Evolutionary conservation across 306 rosid genomes (phyloP), one percentile per base, ranked within the genome.

Genomic region (Rosa lucieae): DNA sequence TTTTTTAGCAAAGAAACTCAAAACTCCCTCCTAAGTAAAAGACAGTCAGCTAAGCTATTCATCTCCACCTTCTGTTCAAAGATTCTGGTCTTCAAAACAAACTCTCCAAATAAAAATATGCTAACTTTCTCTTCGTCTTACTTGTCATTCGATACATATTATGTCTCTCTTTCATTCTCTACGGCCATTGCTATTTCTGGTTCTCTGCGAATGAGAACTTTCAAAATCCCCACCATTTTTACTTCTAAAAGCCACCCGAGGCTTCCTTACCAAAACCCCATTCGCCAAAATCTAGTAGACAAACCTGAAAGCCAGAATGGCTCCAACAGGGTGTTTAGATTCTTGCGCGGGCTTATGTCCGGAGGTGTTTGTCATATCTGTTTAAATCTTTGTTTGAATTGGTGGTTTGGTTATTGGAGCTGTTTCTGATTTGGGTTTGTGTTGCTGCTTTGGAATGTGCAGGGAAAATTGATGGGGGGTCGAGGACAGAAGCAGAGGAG

Each of bases 391-490:
- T 18, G 21, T 43, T 3, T 37, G 66, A 3, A 56, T 79, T 82
- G 14, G 15, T 9, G 75, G 52, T 68, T 44, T 75, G 10, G 8
- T 10, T 42, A 48, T 66, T 17, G 71, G 40, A 74, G 79, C 66
- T 37, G 32, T 63, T 35, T 47, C 53, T 75, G 63, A 66, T 66
- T 62, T 79, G 77, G 67, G 78, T 4, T 76, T 85, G 75, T 47
- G 74, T 20, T 84, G n/a, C 70, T 40, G 80, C 23, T 1, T 62
- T 44, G 70, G 71, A 75, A 74, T 78, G 53, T 79, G 85, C 65
- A 93, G 97, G 86, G 48, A 89, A 84, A 76, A 76, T 58, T 73
- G 91, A 93, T 79, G 97, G 91, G 18, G 94, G 90, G 8, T 91
- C 89, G 11, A 73, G 83, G 86, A 88, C 87, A 0, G 88, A 90